Evolutionary conservation across 2,329 filamentous ascomycete species (phyloP).

Genomic region (Didymella exigua): DNA sequence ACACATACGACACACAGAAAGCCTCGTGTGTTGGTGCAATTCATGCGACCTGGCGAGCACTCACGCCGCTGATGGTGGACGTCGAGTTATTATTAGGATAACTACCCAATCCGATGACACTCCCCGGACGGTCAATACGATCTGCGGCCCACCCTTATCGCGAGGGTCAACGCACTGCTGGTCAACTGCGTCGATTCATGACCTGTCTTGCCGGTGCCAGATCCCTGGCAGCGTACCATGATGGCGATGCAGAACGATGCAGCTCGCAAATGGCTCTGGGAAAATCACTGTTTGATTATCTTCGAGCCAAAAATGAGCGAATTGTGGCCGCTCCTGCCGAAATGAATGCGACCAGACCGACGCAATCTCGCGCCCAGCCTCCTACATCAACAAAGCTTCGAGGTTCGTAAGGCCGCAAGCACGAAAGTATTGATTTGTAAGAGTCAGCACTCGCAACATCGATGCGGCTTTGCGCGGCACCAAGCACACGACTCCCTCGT

Average conservation of each 20-base stretch:
- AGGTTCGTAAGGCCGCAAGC: constrained; percentile 3
- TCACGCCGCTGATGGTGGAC: constrained; percentile 1
- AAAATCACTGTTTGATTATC: not conserved
- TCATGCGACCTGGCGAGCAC: not conserved
- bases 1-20: constrained; percentile 1
- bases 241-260: not conserved
- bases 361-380: constrained; percentile 1
- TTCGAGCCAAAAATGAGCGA: not conserved
- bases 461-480: constrained; percentile 9
- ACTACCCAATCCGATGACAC: not conserved
- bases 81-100: not conserved
- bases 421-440: constrained; percentile 17
- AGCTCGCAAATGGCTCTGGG: not conserved
- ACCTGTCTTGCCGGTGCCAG: constrained; percentile 1
- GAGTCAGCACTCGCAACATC: constrained; percentile 4
- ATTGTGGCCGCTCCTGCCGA: not conserved
- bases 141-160: constrained; percentile 17
- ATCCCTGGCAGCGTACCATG: not conserved
- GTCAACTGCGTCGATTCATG: not conserved
- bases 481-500: constrained; percentile 3
- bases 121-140: constrained; percentile 6
- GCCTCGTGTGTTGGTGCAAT: constrained; percentile 5
- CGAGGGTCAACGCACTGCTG: constrained; percentile 3
- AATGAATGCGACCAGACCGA: not conserved
- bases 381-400: not conserved